Evolutionary conservation across 2,329 filamentous ascomycete genomes (phyloP).

Genomic region (Trichoderma gracile): DNA sequence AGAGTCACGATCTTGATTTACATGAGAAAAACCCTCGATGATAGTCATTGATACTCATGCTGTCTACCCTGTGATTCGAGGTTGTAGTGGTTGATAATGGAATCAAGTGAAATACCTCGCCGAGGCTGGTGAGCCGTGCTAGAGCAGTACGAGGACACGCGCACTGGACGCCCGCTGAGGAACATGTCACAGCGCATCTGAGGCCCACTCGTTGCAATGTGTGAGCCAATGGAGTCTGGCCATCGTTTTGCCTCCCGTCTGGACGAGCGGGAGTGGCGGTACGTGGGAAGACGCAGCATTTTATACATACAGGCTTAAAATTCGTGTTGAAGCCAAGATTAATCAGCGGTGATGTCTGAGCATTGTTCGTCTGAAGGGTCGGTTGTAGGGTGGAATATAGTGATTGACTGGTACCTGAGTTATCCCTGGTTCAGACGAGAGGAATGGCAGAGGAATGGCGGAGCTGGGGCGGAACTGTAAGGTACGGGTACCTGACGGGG

Average conservation of each 20-base stretch:
- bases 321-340: too few species aligned
- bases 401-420: too few species aligned
- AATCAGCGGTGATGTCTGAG: too few species aligned
- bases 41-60: too few species aligned
- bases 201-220: neutral
- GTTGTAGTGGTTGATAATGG: too few species aligned
- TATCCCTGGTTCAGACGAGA: neutral
- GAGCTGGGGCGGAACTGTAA: constrained; percentile 1
- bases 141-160: neutral
- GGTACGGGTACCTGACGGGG: neutral
- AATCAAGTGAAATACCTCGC: neutral
- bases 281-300: neutral
- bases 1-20: too few species aligned
- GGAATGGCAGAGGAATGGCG: neutral
- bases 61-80: too few species aligned
- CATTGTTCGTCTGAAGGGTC: too few species aligned
- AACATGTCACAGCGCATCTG: constrained; percentile 21
- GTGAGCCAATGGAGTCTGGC: neutral
- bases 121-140: neutral
- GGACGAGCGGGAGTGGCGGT: neutral
- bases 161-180: constrained; percentile 1
- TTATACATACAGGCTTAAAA: too few species aligned
- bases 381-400: too few species aligned
- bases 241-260: neutral
- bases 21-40: too few species aligned